Base-by-base conservation (phyloP, 2,329 filamentous ascomycete species). In the Paecilomyces formosus region DNA sequence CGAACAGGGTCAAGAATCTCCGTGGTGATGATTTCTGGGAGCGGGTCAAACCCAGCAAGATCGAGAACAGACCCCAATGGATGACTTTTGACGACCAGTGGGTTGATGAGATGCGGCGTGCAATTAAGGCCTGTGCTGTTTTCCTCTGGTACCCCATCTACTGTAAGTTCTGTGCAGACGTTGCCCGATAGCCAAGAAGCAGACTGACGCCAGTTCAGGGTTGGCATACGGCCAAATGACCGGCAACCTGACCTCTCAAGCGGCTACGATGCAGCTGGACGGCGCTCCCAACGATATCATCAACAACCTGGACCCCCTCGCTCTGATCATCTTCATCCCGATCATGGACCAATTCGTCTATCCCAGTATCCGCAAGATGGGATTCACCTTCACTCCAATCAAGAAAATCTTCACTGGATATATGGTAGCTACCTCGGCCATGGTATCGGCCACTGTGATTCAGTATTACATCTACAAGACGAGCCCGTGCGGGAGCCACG, bases 1-100 rank as follows among this genome's bases (percentile, higher is more conserved):
- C n/a, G 15, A 28, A 52, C 26, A 67, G 65, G 28, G 28, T 64
- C 21, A 58, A 61, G 15, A 66, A 65, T 55, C 65, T 65, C 56
- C 45, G 56, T n/a, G 53, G 58, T 0, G 53, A 53, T 21, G 61
- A 62, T 12, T 67, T 68, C 53, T 67, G 66, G 66, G 61, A 63
- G 9, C 57, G 59, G 3, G 65, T 61, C 9, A 67, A 68, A 33
- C 66, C 66, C 3, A 67, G 64, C 53, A 64, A 57, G 7, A 22
- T 66, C 11, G 55, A 61, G 12, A 63, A 60, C 22, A 62, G 55
- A 51, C 66, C 66, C 8, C 26, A 57, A 2, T 68, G 66, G 66
- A 91, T 92, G 86, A 88, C 86, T 0, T 91, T 90, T 64, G 88
- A 92, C 63, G 89, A 92, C 65, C 82, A 84, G 56, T 92, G 88